Evolutionary conservation across 1,284 basidiomycete genomes (phyloP).

Genomic region (Leucoagaricus sp.): DNA sequence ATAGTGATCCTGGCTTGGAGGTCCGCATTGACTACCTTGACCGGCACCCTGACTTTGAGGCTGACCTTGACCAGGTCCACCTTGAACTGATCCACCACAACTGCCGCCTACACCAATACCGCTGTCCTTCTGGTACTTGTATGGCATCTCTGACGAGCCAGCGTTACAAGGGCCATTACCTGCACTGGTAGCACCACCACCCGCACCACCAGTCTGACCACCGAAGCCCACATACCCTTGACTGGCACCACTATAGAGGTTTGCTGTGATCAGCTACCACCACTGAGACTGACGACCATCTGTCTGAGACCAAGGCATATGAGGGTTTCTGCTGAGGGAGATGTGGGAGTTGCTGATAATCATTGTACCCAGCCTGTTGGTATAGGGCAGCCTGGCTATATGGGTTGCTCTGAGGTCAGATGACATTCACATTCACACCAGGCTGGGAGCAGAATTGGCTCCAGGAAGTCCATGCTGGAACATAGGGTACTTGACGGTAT

Average conservation of each 20-base stretch:
- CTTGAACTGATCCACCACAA: constrained; percentile 43
- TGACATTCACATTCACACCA: constrained; percentile 43
- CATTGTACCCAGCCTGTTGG: constrained; percentile 68
- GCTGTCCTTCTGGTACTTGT: constrained; percentile 71
- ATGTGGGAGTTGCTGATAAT: constrained; percentile 59
- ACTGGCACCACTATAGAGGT: constrained; percentile 52
- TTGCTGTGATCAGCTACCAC: constrained; percentile 65
- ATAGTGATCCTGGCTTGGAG: constrained; percentile 57
- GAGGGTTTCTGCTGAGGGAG: constrained; percentile 46
- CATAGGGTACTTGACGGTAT: constrained; percentile 71
- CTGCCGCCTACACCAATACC: constrained; percentile 42
- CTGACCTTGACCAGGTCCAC: constrained; percentile 30
- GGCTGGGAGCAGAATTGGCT: constrained; percentile 63
- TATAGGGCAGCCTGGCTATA: constrained; percentile 60
- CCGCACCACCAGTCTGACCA: constrained; percentile 51
- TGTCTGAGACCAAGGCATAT: constrained; percentile 45
- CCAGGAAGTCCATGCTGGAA: constrained; percentile 69
- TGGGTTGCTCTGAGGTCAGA: constrained; percentile 58
- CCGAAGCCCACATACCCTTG: constrained; percentile 69
- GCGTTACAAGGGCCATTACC: constrained; percentile 40
- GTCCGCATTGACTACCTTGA: constrained; percentile 34
- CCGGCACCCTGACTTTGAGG: constrained; percentile 44
- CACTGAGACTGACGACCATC: constrained; percentile 50
- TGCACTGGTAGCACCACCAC: constrained; percentile 41
- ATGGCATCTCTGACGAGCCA: constrained; percentile 67